Evolutionary conservation across 305 asterid genomes (phyloP).

Genomic region (Rubia occidens): DNA sequence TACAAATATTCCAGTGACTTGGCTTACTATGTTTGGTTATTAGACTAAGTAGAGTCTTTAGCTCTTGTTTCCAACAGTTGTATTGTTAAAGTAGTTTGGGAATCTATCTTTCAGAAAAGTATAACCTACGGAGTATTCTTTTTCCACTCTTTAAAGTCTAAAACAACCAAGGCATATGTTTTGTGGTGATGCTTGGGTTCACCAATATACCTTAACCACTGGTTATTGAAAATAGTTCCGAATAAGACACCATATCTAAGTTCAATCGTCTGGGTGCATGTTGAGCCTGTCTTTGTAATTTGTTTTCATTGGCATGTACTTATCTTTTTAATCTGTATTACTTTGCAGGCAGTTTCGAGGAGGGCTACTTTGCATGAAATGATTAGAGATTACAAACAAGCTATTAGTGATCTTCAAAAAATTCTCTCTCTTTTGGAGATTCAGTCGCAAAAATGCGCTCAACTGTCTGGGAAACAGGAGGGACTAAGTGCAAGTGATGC

Average conservation of each 20-base stretch:
- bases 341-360: constrained; percentile 75
- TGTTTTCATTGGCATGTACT: background rate
- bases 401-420: constrained; percentile 57
- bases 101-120: background rate
- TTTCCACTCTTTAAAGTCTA: background rate
- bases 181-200: background rate
- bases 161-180: background rate
- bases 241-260: background rate
- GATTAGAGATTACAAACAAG: constrained; percentile 83
- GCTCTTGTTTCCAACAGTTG: constrained; percentile 3
- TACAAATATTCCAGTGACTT: background rate
- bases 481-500: constrained; percentile 44
- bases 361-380: constrained; percentile 80
- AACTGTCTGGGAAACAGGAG: constrained; percentile 26
- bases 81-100: background rate
- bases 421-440: constrained; percentile 56
- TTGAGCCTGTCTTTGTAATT: background rate
- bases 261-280: constrained; percentile 1
- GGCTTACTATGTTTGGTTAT: background rate
- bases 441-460: constrained; percentile 39
- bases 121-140: background rate
- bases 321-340: constrained; percentile 8
- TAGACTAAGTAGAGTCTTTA: too few species aligned
- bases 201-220: background rate
- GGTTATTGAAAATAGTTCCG: background rate